These are phyloP conservation scores for Colletotrichum spaethianum DNA, from an alignment of 2,329 filamentous ascomycete species.

Conservation along the genomic window DNA sequence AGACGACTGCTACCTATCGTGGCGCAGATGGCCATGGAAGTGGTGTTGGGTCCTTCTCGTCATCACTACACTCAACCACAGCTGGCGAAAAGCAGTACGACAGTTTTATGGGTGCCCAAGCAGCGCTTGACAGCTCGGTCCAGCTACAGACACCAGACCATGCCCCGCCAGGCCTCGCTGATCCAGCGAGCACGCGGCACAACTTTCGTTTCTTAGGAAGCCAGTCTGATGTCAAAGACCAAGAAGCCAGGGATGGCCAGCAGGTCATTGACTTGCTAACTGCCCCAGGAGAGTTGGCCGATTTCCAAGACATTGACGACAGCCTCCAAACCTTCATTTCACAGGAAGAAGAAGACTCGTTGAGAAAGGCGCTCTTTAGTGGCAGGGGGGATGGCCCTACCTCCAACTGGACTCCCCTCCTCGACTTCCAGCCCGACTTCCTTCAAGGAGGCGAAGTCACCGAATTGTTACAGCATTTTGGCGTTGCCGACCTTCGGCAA, in stretches of 20 bases:
- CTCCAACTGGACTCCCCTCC: constrained; percentile 59
- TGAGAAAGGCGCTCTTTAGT: constrained; percentile 47
- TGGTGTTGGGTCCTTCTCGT: constrained; percentile 21
- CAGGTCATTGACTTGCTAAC: constrained; percentile 40
- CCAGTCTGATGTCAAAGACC: constrained; percentile 28
- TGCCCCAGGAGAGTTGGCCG: constrained; percentile 34
- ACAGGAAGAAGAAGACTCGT: constrained; percentile 40
- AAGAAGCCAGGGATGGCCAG: constrained; percentile 40
- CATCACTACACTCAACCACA: constrained; percentile 16
- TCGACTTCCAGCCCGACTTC: constrained; percentile 67
- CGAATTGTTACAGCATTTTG: constrained; percentile 50
- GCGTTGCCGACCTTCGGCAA: constrained; percentile 54
- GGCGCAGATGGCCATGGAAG: neutral
- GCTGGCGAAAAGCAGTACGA: constrained; percentile 25
- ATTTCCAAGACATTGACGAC: constrained; percentile 40
- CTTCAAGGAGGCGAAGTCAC: constrained; percentile 43
- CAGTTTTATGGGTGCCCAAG: constrained; percentile 15
- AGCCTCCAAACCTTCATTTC: constrained; percentile 37
- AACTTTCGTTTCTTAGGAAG: neutral
- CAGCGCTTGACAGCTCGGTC: neutral
- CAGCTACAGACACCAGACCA: neutral
- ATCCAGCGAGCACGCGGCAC: neutral
- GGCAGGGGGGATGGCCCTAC: constrained; percentile 16
- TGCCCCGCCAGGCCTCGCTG: neutral
- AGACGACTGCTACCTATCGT: constrained; percentile 11